Evolutionary conservation across 2,329 filamentous ascomycete genomes (phyloP), one percentile per base, ranked within the genome.

Genomic region (Metarhizium album): DNA sequence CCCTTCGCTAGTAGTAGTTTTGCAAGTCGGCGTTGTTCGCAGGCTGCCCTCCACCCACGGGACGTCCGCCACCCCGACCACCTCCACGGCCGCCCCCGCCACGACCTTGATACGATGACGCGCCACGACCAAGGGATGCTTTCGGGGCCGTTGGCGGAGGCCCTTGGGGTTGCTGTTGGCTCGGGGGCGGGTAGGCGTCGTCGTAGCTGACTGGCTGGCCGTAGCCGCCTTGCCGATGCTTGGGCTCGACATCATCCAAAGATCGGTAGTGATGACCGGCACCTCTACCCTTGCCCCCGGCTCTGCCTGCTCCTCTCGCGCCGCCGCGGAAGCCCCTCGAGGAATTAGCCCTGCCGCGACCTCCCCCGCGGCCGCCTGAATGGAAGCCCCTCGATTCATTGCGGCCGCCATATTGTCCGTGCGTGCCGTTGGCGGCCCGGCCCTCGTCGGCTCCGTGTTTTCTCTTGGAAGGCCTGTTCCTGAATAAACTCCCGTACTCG

Each of bases 191-290:
- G 42, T 57, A 55, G 62, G 62, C 61, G 55, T 76, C 74, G 46
- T 76, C 73, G 54, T 76, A 78, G 42, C 71, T 71, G n/a, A 75
- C 69, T 35, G 65, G 63, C 53, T 67, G 61, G 9, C 66, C 65
- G 45, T 68, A 70, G 9, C 69, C 70, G 29, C 67, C n/a, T 35
- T 73, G 70, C 53, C 69, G 69, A 43, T 74, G 73, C 46, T 70
- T 70, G 42, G 70, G 67, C 24, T 74, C 75, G 27, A 82, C 73
- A 57, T 88, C 84, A 62, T 87, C 84, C 2, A 87, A 72, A 2
- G 83, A 87, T 52, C 77, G 75, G 62, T 88, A 87, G 54, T 74
- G 71, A 51, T 71, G 69, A 24, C 74, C 73, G 22, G 75, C 74
- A 24, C 72, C 67, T 45, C 76, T 69, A 11, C 76, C 72, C 45